These are phyloP conservation scores for Apiosordaria backusii DNA, from an alignment of 495 filamentous ascomycete species.

Conservation along the genomic window DNA sequence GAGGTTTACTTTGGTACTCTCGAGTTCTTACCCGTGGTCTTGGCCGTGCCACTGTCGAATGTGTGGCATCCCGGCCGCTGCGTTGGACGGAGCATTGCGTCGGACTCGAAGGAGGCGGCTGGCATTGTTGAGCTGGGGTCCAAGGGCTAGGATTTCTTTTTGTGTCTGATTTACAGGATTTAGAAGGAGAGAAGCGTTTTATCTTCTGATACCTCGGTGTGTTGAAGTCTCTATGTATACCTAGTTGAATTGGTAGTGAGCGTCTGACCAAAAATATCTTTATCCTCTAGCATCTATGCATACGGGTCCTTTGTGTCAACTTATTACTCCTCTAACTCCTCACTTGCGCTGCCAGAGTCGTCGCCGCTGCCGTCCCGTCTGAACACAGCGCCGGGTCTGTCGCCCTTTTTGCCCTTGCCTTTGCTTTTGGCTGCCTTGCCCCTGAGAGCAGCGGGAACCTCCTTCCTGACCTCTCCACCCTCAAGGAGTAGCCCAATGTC, in stretches of 20 bases:
- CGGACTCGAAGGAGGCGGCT: background rate
- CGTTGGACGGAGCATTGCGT: constrained; percentile 23
- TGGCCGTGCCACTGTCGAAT: constrained; percentile 42
- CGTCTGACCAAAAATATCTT: too few species aligned
- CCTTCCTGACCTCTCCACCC: constrained; percentile 39
- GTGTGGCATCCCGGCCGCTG: constrained; percentile 50
- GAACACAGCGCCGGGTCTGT: constrained; percentile 25
- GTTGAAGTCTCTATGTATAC: background rate
- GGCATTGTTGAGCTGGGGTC: constrained; percentile 4
- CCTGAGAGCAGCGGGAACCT: constrained; percentile 41
- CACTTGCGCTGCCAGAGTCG: constrained; percentile 27
- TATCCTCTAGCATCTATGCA: too few species aligned
- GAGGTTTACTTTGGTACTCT: constrained; percentile 52
- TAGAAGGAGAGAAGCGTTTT: background rate
- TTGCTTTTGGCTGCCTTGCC: constrained; percentile 42
- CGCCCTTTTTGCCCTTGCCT: constrained; percentile 39
- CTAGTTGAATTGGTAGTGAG: background rate
- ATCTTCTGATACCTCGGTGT: background rate
- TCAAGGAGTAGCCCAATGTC: constrained; percentile 37
- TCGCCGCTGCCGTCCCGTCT: constrained; percentile 29
- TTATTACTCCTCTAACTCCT: constrained; percentile 16
- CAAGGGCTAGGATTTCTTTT: background rate
- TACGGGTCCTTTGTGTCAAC: too few species aligned
- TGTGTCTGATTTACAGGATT: background rate
- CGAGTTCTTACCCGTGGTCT: constrained; percentile 51